Percentiles rank a stretch among this genome's conserved stretches.
phyloP scores from a whole-genome alignment of 2,329 filamentous ascomycete species.

The Aspergillus intermedius region DNA sequence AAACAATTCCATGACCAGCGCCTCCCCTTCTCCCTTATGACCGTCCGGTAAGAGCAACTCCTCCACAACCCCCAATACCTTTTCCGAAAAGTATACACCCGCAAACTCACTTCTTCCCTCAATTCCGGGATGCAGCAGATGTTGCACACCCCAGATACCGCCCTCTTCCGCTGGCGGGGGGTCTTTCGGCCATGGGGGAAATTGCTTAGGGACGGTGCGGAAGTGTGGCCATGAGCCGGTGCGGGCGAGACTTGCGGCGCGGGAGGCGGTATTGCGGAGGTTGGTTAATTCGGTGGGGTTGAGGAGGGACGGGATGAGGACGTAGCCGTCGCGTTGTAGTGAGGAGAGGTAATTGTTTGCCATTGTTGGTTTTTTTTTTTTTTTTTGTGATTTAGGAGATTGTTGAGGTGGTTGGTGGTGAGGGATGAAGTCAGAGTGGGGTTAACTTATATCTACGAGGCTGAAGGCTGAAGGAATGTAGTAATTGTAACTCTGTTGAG shows the following conservation, averaged over 20 bases:
- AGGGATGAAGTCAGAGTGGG: background rate
- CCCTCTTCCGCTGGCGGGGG: constrained; percentile 41
- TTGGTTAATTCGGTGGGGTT: constrained; percentile 47
- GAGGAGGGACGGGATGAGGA: constrained; percentile 62
- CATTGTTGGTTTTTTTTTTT: background rate
- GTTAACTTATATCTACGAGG: too few relatives aligned
- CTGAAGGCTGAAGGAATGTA: background rate
- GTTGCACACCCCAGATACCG: constrained; percentile 87
- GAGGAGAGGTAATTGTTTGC: constrained; percentile 37
- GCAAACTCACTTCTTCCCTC: constrained; percentile 58
- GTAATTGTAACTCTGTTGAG: background rate
- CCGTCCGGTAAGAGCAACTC: constrained; percentile 50
- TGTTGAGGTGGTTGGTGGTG: constrained; percentile 3
- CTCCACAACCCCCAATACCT: constrained; percentile 57
- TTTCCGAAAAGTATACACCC: constrained; percentile 63
- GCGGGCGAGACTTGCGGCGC: constrained; percentile 57
- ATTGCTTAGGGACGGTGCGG: constrained; percentile 81
- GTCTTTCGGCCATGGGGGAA: constrained; percentile 71
- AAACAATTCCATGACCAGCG: constrained; percentile 79
- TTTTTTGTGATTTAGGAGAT: background rate
- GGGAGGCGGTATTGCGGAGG: constrained; percentile 55
- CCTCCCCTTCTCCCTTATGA: constrained; percentile 44
- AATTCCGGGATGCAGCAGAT: constrained; percentile 69
- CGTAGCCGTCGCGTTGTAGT: constrained; percentile 68
- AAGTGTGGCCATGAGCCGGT: constrained; percentile 72